Conservation (phyloP, 768 basidiomycete genomes). For the Amanita fuliginea region DNA sequence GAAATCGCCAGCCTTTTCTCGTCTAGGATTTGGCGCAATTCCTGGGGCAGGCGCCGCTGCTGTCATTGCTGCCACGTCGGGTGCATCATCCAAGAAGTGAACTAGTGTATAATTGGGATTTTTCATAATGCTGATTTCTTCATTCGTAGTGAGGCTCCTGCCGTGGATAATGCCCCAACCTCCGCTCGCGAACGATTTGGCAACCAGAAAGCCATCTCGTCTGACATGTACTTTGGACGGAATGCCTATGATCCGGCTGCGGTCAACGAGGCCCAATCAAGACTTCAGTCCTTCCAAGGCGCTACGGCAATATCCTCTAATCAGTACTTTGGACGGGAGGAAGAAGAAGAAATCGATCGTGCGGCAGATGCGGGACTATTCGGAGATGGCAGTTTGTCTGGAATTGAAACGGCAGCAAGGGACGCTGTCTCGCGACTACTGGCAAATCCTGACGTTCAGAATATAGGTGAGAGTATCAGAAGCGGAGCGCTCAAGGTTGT, state of each 20-base stretch:
- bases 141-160: constrained; percentile 12
- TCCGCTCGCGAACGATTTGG: constrained; percentile 89
- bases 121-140: background rate
- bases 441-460: constrained; percentile 83
- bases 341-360: constrained; percentile 49
- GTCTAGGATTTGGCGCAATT: constrained; percentile 78
- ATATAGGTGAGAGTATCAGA: constrained; percentile 68
- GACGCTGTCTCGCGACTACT: constrained; percentile 68
- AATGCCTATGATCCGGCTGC: constrained; percentile 73
- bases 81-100: constrained; percentile 17
- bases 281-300: constrained; percentile 80
- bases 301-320: constrained; percentile 90
- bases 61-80: constrained; percentile 27
- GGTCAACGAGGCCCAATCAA: constrained; percentile 64
- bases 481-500: constrained; percentile 71
- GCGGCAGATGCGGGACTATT: constrained; percentile 24
- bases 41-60: constrained; percentile 50
- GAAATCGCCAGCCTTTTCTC: constrained; percentile 42
- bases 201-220: constrained; percentile 89
- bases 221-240: constrained; percentile 94
- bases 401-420: constrained; percentile 50
- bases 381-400: constrained; percentile 50
- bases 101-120: background rate
- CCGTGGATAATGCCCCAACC: constrained; percentile 52
- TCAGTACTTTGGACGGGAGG: constrained; percentile 92